A percentile compares a stretch with the other conserved stretches of the same genome.
Evolutionary conservation across 371 early-diverging fungal genomes (phyloP).

Genomic region (Mortierella sp.): DNA sequence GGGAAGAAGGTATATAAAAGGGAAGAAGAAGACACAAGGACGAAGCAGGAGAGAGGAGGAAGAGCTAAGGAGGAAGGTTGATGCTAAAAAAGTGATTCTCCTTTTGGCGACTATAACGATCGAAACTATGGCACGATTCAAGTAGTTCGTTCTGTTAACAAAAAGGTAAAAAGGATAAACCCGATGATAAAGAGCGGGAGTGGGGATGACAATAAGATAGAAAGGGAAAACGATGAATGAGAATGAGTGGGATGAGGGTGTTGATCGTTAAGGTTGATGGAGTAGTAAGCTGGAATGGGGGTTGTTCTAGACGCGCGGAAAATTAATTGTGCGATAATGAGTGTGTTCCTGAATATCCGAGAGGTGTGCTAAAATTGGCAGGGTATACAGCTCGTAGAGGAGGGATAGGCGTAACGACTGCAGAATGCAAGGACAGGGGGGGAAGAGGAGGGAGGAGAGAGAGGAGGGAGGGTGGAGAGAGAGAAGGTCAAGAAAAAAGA

Average conservation of each 20-base stretch:
- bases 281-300: background rate
- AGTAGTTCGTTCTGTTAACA: background rate
- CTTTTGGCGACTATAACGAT: no score
- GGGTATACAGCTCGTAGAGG: background rate
- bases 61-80: no score
- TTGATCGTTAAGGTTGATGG: background rate
- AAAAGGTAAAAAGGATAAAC: background rate
- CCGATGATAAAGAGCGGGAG: background rate
- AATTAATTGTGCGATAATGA: no score
- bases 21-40: background rate
- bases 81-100: background rate
- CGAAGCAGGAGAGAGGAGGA: background rate
- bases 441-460: background rate
- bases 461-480: background rate
- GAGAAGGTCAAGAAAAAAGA: slow-evolving; percentile 4
- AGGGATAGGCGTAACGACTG: background rate
- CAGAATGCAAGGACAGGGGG: background rate
- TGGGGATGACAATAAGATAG: background rate
- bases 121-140: no score
- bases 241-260: background rate
- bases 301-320: background rate
- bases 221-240: background rate
- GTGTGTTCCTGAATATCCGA: background rate
- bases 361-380: background rate
- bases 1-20: background rate